phyloP scores from a whole-genome alignment of 1,284 basidiomycete genomes.

The Ganoderma resinaceum region DNA sequence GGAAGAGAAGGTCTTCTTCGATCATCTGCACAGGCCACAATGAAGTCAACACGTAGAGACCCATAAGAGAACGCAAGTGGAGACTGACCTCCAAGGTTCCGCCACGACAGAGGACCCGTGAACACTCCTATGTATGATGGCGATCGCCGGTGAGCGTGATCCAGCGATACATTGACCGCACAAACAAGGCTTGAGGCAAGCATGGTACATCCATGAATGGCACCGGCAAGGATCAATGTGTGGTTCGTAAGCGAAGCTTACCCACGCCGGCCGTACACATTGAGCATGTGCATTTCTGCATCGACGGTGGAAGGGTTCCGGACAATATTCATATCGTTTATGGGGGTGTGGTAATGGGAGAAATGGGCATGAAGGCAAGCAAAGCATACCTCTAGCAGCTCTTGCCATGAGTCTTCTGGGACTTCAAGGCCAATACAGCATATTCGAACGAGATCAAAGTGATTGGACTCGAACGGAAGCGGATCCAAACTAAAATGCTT shows the following conservation, averaged over 20 bases:
- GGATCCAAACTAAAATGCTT: conserved; percentile 57
- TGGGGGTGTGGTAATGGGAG: background rate
- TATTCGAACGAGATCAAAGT: conserved; percentile 72
- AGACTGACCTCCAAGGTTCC: conserved; percentile 66
- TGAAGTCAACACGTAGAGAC: no score
- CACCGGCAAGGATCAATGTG: background rate
- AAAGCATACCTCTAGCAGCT: conserved; percentile 42
- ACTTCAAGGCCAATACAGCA: conserved; percentile 68
- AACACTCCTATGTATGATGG: conserved; percentile 56
- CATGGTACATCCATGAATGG: background rate
- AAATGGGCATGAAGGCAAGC: background rate
- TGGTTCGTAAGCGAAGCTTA: background rate
- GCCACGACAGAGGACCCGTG: conserved; percentile 65
- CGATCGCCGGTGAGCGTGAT: background rate
- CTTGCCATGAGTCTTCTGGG: conserved; percentile 67
- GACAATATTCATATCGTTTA: background rate
- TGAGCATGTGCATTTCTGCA: background rate
- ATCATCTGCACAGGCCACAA: conserved; percentile 54
- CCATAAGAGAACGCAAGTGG: background rate
- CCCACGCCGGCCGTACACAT: background rate
- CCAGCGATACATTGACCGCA: background rate
- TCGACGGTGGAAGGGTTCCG: background rate
- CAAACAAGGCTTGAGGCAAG: background rate
- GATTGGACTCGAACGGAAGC: conserved; percentile 60
- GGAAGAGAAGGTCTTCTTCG: conserved; percentile 78